Evolutionary conservation across 106 monocot species (phyloP).

Genomic region (Phalaenopsis aphrodite): DNA sequence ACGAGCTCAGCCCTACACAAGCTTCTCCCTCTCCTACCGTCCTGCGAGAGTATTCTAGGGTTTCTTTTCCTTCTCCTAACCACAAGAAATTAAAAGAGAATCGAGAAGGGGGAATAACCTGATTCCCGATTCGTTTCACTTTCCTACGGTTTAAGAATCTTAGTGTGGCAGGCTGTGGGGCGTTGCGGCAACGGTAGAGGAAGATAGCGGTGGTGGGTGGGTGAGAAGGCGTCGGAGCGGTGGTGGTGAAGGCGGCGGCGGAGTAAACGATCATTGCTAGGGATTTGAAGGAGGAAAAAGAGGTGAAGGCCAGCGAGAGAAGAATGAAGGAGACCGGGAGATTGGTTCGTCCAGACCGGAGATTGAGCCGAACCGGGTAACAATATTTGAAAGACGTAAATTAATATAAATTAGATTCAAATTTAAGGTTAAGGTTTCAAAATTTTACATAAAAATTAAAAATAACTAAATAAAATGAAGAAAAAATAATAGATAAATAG

Average conservation of each 20-base stretch:
- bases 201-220: neutral
- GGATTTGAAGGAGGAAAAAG: neutral
- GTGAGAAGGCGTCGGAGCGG: neutral
- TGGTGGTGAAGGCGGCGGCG: neutral
- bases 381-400: neutral
- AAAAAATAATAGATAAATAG: too few species aligned
- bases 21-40: slow-evolving; percentile 5
- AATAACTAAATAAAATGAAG: too few species aligned
- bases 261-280: neutral
- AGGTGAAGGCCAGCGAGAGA: neutral
- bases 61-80: neutral
- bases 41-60: neutral
- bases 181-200: neutral
- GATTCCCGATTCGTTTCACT: neutral
- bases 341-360: neutral
- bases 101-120: neutral
- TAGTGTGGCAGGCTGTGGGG: neutral
- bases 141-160: neutral
- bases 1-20: slow-evolving; percentile 44
- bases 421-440: neutral
- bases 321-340: neutral
- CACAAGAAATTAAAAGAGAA: neutral
- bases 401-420: neutral
- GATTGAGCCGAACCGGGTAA: neutral
- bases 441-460: too few species aligned